Base-by-base conservation (phyloP, 2,329 filamentous ascomycete species). In the Fusarium marasasianum region DNA sequence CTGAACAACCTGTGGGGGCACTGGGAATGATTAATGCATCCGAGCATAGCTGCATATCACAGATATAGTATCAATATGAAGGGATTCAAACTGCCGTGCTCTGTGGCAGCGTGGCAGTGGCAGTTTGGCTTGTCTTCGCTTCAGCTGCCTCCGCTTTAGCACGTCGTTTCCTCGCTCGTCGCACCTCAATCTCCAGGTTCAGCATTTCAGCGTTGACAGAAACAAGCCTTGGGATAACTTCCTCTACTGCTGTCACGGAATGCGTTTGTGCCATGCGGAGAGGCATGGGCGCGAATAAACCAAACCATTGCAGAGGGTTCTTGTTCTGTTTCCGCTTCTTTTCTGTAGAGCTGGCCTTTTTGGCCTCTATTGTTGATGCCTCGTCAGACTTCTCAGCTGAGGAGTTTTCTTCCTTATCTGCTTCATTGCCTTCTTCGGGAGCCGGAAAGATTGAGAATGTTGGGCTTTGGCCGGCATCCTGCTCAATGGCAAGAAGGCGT, bases 171-270 rank as follows among this genome's bases (percentile, higher is more conserved):
- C 86, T 83, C 41, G 87, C 88, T 65, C 92, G 84, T 43, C 92
- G 86, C 61, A 96, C 90, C 74, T 92, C 88, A 58, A 91, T 90
- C 83, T 95, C 93, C 10, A 93, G 79, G n/a, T 83, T 82, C 20
- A 86, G 84, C 88, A 96, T 90, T 76, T 90, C 87, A 35, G 85
- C 85, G 41, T 86, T 85, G n/a, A 93, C 81, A 3, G 86, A 87
- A 12, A 86, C 86, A 14, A 94, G 83, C 44, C 82, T 82, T 3
- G 90, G 87, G 5, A 95, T 81, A 8, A 91, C 80, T 0, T 86
- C 81, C 62, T 91, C 87, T 8, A 94, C 85, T 1, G 86, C 86
- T 43, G 84, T 78, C 31, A 89, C 78, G 58, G 93, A 91, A 22
- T 88, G 85, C 0, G 78, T 75, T 80, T 95, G 93, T 5, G 92